Evolutionary conservation across 2,329 filamentous ascomycete genomes (phyloP).

Genomic region (Ceratocystis lukuohia): DNA sequence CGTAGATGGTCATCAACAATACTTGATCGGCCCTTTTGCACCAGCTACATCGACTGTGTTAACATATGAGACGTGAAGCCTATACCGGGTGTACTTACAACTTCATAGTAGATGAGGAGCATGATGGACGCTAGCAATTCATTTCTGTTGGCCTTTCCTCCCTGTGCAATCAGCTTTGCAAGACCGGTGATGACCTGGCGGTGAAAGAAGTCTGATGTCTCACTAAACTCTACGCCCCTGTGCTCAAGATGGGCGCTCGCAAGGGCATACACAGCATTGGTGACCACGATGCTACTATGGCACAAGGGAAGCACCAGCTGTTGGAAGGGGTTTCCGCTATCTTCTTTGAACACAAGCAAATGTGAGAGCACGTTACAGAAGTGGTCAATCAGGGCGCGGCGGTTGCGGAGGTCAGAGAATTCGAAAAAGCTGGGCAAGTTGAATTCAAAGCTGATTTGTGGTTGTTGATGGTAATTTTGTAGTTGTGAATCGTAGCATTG

Average conservation of each 20-base stretch:
- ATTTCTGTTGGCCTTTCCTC: conserved; percentile 37
- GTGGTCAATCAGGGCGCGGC: conserved; percentile 45
- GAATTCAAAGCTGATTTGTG: conserved; percentile 39
- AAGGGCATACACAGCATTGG: conserved; percentile 74
- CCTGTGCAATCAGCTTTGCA: conserved; percentile 42
- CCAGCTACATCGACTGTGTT: conserved; percentile 33
- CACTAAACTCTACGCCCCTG: conserved; percentile 37
- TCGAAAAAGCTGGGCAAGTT: conserved; percentile 41
- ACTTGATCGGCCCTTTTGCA: conserved; percentile 45
- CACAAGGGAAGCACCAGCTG: conserved; percentile 49
- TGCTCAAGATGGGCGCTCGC: conserved; percentile 73
- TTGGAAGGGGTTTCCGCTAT: conserved; percentile 49
- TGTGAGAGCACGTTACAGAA: conserved; percentile 52
- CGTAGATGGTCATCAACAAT: conserved; percentile 49
- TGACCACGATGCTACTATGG: conserved; percentile 44
- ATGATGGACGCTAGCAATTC: conserved; percentile 49
- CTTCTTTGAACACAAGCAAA: conserved; percentile 51
- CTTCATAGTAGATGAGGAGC: conserved; percentile 50
- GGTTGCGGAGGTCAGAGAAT: conserved; percentile 41
- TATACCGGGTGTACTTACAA: conserved; percentile 31
- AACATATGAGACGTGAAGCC: background rate
- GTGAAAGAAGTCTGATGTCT: conserved; percentile 47
- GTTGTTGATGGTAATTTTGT: conserved; percentile 23
- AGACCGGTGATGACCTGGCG: conserved; percentile 46
- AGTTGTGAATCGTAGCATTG: conserved; percentile 22